Base-by-base conservation (phyloP, 768 basidiomycete genomes). In the Amanita pallidorosea region DNA sequence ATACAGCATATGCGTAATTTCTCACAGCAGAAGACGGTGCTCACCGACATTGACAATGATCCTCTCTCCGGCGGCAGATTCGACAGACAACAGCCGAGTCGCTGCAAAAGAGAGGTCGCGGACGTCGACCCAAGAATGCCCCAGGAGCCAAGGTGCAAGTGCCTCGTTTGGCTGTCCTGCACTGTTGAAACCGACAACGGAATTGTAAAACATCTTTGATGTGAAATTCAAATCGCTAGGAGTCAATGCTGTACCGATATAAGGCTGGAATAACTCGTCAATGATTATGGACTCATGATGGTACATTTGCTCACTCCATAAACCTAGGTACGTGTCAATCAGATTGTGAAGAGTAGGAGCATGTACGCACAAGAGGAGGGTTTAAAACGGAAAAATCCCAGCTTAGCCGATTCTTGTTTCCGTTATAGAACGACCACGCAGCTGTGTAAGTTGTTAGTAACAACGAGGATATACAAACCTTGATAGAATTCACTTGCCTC, bases 371-470 rank as follows among this genome's bases (percentile, higher is more conserved):
- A 49, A 65, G 76, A 11, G 81, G 76, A 17, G 81, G 80, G 57
- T 75, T 75, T 29, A 82, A 53, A 5, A 71, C 70, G 1, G 70
- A 65, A 20, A 83, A 55, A 54, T 82, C 81, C 74, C 75, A 81
- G 2, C 59, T 51, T 22, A 77, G 25, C 6, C 6, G 25, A 7
- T 27, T 7, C 6, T 27, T 27, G 3, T 7, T 27, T 7, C 6
- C 25, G 58, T 73, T 60, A 34, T 72, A 60, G 55, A 73, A 70
- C 1, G 68, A 63, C 71, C 69, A 73, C 11, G 67, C 69, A 18
- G 74, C 74, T 75, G 31, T 17, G 8, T 2, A 13, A 23, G n/a
- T n/a, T n/a, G n/a, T 15, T 17, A 5, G 18, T 47, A 47, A 35
- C 1, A 12, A 12, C 12, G 20, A 22, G 22, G 33, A 17, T 4